Evolutionary conservation across 352 stramenopile species (phyloP).

Genomic region (Phytophthora hibernalis): DNA sequence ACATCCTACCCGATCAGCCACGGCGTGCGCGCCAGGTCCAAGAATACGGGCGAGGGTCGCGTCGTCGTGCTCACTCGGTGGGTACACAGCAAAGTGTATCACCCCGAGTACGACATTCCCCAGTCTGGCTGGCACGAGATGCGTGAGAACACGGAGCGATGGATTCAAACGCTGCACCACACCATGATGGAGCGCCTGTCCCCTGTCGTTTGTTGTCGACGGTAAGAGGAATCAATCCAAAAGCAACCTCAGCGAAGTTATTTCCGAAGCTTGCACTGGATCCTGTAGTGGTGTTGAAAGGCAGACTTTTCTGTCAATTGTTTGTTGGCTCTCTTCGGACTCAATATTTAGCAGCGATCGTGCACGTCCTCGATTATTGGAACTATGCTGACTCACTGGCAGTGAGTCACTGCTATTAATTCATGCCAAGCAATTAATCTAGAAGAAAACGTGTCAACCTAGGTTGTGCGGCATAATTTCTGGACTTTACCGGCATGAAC

Average conservation of each 20-base stretch:
- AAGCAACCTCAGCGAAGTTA: too few relatives aligned
- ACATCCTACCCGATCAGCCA: conserved; percentile 36
- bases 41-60: conserved; percentile 31
- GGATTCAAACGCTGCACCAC: conserved; percentile 43
- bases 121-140: conserved; percentile 43
- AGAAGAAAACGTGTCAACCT: not conserved
- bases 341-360: not conserved
- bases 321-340: too few relatives aligned
- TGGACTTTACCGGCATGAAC: not conserved
- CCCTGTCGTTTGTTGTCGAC: conserved; percentile 35
- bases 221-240: conserved; percentile 12
- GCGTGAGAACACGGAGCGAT: conserved; percentile 42
- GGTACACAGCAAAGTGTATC: conserved; percentile 44
- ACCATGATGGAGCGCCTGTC: conserved; percentile 42
- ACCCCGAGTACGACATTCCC: conserved; percentile 42
- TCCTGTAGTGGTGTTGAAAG: too few relatives aligned
- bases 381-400: not conserved
- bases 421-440: too few relatives aligned
- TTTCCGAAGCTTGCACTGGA: not conserved
- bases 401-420: too few relatives aligned
- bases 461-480: not conserved
- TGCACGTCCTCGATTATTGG: too few relatives aligned
- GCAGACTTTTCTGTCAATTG: too few relatives aligned
- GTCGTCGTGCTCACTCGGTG: conserved; percentile 47
- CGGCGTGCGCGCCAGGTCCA: conserved; percentile 30